Conservation (phyloP, 768 basidiomycete species). For the Pleurotus djamor region DNA sequence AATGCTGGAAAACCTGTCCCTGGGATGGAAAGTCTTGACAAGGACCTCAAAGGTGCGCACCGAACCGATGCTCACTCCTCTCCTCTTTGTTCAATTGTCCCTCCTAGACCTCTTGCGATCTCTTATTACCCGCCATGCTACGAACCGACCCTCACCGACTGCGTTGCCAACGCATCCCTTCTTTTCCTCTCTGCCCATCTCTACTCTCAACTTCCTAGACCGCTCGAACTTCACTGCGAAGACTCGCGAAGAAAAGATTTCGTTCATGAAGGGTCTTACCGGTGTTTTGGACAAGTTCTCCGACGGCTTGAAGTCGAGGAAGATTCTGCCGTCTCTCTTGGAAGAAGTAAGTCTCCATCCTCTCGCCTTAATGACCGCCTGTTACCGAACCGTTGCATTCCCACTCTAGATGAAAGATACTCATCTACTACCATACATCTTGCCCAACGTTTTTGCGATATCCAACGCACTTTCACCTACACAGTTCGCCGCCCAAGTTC, state of each 20-base stretch:
- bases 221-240: slow-evolving; percentile 94
- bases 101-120: slow-evolving; percentile 69
- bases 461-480: slow-evolving; percentile 69
- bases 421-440: slow-evolving; percentile 88
- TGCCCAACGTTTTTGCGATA: slow-evolving; percentile 95
- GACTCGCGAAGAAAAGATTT: slow-evolving; percentile 92
- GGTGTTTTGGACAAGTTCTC: slow-evolving; percentile 82
- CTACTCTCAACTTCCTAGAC: slow-evolving; percentile 94
- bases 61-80: background rate
- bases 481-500: slow-evolving; percentile 79
- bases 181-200: slow-evolving; percentile 95
- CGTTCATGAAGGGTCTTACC: slow-evolving; percentile 90
- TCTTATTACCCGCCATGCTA: slow-evolving; percentile 78
- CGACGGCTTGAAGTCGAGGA: slow-evolving; percentile 81
- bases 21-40: slow-evolving; percentile 64
- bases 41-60: slow-evolving; percentile 65
- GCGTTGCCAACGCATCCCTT: slow-evolving; percentile 84
- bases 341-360: slow-evolving; percentile 67
- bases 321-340: slow-evolving; percentile 87
- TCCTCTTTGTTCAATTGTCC: background rate
- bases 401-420: slow-evolving; percentile 83
- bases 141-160: slow-evolving; percentile 70
- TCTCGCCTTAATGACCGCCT: background rate
- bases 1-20: slow-evolving; percentile 62
- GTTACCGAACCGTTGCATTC: slow-evolving; percentile 4